Conservation (phyloP, 148 eudicot genomes). For the Vaccinium corymbosum region DNA sequence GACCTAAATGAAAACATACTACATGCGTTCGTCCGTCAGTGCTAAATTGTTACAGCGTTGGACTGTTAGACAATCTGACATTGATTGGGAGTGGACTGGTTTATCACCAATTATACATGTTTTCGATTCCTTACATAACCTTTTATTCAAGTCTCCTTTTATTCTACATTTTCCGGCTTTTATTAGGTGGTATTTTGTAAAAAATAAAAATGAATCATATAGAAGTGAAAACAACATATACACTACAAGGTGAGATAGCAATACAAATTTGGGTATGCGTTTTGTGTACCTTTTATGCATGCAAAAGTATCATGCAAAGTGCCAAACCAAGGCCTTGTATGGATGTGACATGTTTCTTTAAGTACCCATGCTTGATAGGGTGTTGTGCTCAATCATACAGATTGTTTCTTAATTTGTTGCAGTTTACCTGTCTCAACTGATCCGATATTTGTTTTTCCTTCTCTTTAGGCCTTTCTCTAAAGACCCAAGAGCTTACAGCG, state of each 20-base stretch:
- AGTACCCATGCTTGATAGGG: background rate
- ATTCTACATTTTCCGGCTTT: background rate
- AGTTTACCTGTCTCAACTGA: background rate
- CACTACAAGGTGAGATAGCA: background rate
- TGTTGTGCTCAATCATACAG: background rate
- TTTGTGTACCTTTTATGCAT: background rate
- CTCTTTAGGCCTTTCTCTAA: slow-evolving; percentile 72
- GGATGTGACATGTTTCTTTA: background rate
- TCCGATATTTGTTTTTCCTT: background rate
- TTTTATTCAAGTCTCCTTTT: background rate
- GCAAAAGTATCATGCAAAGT: background rate
- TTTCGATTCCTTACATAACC: background rate
- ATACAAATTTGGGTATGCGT: background rate
- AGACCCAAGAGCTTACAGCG: slow-evolving; percentile 84
- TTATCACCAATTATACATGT: background rate
- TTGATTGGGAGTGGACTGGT: background rate
- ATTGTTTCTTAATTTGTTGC: background rate
- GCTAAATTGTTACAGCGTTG: background rate
- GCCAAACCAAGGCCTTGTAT: background rate
- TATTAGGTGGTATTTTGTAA: background rate
- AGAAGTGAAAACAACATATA: background rate
- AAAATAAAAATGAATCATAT: background rate
- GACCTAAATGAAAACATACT: background rate
- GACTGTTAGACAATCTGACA: background rate
- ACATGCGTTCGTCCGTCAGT: background rate